Evolutionary conservation across 305 asterid species (phyloP).

Genomic region (Rubia occidens): DNA sequence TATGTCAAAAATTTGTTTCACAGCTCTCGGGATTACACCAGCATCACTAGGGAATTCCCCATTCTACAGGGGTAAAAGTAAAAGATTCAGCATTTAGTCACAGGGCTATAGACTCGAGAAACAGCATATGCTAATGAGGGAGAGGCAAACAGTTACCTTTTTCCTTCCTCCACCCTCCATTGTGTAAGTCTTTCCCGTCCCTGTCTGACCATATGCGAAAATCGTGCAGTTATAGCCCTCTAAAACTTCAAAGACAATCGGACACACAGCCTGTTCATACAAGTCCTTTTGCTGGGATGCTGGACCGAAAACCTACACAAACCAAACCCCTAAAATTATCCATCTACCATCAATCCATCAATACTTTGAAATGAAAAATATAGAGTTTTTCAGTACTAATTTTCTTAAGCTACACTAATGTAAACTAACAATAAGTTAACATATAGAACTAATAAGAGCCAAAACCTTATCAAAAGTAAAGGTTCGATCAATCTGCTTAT

Average conservation of each 20-base stretch:
- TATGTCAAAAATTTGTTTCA: constrained; percentile 78
- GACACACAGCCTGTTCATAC: constrained; percentile 77
- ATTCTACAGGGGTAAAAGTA: constrained; percentile 54
- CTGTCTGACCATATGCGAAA: constrained; percentile 97
- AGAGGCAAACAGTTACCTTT: constrained; percentile 42
- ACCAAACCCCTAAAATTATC: constrained; percentile 10
- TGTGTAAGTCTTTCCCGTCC: constrained; percentile 96
- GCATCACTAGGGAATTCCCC: constrained; percentile 97
- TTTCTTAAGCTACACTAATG: background rate
- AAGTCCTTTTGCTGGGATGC: constrained; percentile 83
- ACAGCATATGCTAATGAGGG: background rate
- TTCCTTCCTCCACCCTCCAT: constrained; percentile 99
- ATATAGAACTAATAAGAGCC: background rate
- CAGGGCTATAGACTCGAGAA: constrained; percentile 3
- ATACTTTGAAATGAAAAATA: background rate
- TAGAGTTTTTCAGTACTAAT: background rate
- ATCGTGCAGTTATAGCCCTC: constrained; percentile 98
- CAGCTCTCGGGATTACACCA: constrained; percentile 99
- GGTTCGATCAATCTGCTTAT: constrained; percentile 96
- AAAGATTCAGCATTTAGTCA: constrained; percentile 22
- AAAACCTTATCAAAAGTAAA: constrained; percentile 89
- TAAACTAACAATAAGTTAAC: background rate
- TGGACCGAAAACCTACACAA: constrained; percentile 85
- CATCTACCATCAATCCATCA: background rate
- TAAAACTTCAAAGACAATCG: constrained; percentile 83